A percentile compares a stretch with the other conserved stretches of the same genome.
Evolutionary conservation across 73 alveolate genomes (phyloP).

Genomic region (Paramecium caudatum): DNA sequence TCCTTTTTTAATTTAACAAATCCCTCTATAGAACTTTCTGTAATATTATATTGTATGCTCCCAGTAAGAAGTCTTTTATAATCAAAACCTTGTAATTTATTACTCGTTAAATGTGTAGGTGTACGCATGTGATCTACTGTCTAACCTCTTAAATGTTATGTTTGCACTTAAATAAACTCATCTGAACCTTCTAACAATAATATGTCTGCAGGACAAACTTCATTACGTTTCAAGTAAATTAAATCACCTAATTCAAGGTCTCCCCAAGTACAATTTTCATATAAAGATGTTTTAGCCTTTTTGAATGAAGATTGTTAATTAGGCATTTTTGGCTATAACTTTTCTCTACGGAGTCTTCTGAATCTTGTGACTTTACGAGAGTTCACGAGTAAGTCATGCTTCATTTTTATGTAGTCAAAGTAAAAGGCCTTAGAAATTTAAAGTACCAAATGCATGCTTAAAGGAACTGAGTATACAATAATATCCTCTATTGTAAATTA

Average conservation of each 20-base stretch:
- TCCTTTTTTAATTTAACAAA: slow-evolving; percentile 73
- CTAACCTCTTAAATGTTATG: neutral
- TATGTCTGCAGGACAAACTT: slow-evolving; percentile 74
- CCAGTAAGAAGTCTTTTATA: slow-evolving; percentile 70
- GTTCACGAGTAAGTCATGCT: neutral
- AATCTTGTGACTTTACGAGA: slow-evolving; percentile 17
- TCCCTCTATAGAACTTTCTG: slow-evolving; percentile 46
- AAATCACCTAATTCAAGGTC: slow-evolving; percentile 69
- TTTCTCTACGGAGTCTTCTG: slow-evolving; percentile 47
- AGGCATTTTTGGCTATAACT: neutral
- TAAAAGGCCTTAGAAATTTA: neutral
- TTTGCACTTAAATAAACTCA: slow-evolving; percentile 16
- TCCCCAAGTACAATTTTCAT: slow-evolving; percentile 68
- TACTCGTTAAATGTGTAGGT: slow-evolving; percentile 45
- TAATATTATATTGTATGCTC: slow-evolving; percentile 51
- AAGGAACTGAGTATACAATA: slow-evolving; percentile 28
- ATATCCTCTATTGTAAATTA: neutral
- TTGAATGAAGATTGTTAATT: slow-evolving; percentile 14
- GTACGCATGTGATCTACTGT: neutral
- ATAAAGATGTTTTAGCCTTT: slow-evolving; percentile 47
- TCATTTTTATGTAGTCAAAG: slow-evolving; percentile 5
- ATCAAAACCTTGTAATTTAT: slow-evolving; percentile 59
- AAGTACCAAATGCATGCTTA: slow-evolving; percentile 36
- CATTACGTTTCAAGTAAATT: slow-evolving; percentile 62
- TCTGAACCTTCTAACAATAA: slow-evolving; percentile 68